These are phyloP conservation scores for Pseudocercospora pini-densiflorae DNA, from an alignment of 2,329 filamentous ascomycete species.

Conservation along the genomic window DNA sequence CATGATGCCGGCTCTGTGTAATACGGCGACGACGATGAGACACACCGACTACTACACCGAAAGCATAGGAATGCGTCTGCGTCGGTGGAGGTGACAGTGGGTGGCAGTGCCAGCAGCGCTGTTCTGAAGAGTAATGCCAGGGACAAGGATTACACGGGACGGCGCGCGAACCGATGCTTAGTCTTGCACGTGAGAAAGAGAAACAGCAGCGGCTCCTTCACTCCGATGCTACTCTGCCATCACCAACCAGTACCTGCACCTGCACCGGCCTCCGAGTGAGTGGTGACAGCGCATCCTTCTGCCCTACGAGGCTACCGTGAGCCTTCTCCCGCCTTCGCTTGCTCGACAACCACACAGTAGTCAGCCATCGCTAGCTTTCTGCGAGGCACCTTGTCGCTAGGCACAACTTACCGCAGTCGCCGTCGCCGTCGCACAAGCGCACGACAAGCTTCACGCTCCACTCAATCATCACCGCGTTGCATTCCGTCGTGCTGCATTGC, in stretches of 20 bases:
- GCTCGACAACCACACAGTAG: no score
- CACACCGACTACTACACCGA: background rate
- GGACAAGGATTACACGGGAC: no score
- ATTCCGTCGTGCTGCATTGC: background rate
- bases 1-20: constrained; percentile 14
- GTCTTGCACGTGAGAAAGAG: background rate
- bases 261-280: background rate
- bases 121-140: background rate
- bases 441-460: no score
- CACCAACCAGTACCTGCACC: background rate
- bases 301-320: background rate
- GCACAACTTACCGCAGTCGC: no score
- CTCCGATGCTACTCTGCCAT: background rate
- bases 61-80: background rate
- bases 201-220: background rate
- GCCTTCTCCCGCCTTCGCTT: no score
- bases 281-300: background rate
- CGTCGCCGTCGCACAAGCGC: no score
- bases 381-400: no score
- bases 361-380: no score
- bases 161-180: no score
- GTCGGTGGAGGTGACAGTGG: background rate
- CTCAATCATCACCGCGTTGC: no score
- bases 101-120: background rate
- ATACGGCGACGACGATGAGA: background rate